These are phyloP conservation scores for Fusarium lyarnte DNA, from an alignment of 2,329 filamentous ascomycete species.

Conservation along the genomic window DNA sequence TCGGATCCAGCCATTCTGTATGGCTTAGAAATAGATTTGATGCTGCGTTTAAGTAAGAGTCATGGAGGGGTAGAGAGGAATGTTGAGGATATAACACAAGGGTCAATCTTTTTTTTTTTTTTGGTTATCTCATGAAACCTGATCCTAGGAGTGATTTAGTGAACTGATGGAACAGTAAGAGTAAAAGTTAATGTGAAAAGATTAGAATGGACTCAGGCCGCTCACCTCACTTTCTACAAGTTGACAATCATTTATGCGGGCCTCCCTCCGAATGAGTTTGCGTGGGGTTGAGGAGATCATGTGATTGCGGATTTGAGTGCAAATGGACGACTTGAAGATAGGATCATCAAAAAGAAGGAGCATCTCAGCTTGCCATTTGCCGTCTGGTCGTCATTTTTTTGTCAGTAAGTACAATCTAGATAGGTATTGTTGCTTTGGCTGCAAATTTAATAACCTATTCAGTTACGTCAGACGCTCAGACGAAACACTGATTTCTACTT, in stretches of 20 bases:
- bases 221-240: slow-evolving; percentile 6
- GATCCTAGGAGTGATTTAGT: not conserved
- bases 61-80: slow-evolving; percentile 23
- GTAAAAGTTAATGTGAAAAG: not conserved
- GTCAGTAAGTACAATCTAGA: not conserved
- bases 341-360: not conserved
- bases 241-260: slow-evolving; percentile 23
- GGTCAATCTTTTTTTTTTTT: not conserved
- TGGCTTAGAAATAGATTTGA: slow-evolving; percentile 10
- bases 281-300: slow-evolving; percentile 35
- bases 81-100: not conserved
- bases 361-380: not conserved
- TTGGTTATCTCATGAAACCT: too few species aligned
- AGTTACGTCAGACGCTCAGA: slow-evolving; percentile 1
- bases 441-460: not conserved
- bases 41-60: slow-evolving; percentile 19
- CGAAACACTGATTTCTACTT: not conserved
- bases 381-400: not conserved
- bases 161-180: not conserved
- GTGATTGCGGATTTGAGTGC: slow-evolving; percentile 23
- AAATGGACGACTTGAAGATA: not conserved
- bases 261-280: not conserved
- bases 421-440: not conserved
- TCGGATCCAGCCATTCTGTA: slow-evolving; percentile 30
- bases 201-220: slow-evolving; percentile 5